These are phyloP conservation scores for Gymnopilus junonius DNA, from an alignment of 768 basidiomycete genomes.

Conservation along the genomic window DNA sequence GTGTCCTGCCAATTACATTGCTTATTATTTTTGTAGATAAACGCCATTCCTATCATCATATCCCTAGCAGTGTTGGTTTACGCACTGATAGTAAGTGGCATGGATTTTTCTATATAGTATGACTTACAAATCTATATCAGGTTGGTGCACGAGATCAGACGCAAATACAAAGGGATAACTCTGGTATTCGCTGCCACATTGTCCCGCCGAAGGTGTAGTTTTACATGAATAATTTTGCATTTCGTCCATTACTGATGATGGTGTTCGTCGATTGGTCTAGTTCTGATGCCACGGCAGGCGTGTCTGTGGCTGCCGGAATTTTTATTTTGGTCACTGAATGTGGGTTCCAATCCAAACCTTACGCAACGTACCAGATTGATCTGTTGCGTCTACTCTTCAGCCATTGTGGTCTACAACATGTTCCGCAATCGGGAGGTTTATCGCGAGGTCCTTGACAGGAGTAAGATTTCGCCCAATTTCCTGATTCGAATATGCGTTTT, in stretches of 20 bases:
- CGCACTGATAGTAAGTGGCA: background rate
- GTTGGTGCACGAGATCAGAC: background rate
- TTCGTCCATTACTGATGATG: background rate
- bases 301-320: background rate
- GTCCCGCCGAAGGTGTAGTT: background rate
- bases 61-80: background rate
- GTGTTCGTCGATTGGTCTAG: background rate
- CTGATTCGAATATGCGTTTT: background rate
- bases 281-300: background rate
- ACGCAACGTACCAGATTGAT: background rate
- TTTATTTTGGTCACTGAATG: background rate
- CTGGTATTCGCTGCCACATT: constrained; percentile 7
- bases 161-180: background rate
- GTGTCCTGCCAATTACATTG: background rate
- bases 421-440: background rate
- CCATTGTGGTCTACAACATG: background rate
- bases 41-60: background rate
- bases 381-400: background rate
- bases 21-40: background rate
- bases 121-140: background rate
- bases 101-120: background rate
- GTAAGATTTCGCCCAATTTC: background rate
- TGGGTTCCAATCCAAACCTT: background rate
- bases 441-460: background rate
- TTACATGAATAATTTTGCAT: background rate